Conservation (phyloP, 2,329 filamentous ascomycete species). For the Ceratocystis ficicola region DNA sequence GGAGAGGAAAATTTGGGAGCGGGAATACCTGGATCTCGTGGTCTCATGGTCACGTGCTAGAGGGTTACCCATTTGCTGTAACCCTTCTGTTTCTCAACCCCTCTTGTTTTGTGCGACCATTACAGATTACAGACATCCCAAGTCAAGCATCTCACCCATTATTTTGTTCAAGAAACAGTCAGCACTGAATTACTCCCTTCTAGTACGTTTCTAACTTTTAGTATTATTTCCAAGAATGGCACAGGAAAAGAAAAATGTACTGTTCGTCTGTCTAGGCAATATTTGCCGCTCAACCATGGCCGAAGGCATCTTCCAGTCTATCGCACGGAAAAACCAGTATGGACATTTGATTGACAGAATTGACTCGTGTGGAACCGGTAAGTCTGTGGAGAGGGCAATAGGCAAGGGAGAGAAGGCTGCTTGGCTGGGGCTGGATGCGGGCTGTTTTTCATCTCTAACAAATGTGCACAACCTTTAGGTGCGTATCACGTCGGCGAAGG, state of each 20-base stretch:
- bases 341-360: slow-evolving; percentile 51
- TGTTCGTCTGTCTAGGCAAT: slow-evolving; percentile 95
- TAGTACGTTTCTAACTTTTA: not conserved
- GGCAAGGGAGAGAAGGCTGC: slow-evolving; percentile 29
- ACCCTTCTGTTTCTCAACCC: not conserved
- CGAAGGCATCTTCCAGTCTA: slow-evolving; percentile 75
- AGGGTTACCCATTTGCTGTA: no score
- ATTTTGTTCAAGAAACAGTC: not conserved
- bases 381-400: slow-evolving; percentile 32
- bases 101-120: not conserved
- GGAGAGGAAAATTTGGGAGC: no score
- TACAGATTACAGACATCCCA: not conserved
- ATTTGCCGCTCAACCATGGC: slow-evolving; percentile 94
- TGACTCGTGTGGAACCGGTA: slow-evolving; percentile 78
- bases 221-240: not conserved
- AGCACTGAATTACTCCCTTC: not conserved
- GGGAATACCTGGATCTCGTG: no score
- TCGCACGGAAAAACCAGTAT: slow-evolving; percentile 50
- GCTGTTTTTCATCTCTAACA: slow-evolving; percentile 57
- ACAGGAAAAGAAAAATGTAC: slow-evolving; percentile 46
- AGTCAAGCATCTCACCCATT: not conserved
- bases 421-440: slow-evolving; percentile 61
- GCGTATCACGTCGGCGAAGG: slow-evolving; percentile 69
- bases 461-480: slow-evolving; percentile 32
- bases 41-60: no score